Conservation (phyloP, 371 early-diverging fungal genomes). For the Rozella allomycis region DNA sequence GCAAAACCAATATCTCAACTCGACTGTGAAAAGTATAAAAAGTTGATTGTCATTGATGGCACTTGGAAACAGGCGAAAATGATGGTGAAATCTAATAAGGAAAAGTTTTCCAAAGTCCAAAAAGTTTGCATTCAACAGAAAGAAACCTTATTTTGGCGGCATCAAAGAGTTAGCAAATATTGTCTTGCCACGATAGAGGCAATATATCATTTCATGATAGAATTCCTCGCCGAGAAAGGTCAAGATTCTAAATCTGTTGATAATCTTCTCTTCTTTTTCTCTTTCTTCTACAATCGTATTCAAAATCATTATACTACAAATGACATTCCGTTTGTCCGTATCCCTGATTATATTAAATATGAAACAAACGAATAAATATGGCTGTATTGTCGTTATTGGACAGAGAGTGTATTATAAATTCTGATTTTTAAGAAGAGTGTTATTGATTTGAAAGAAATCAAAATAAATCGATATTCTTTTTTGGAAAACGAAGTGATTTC, state of each 20-base stretch:
- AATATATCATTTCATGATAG: slow-evolving; percentile 66
- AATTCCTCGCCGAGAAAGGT: slow-evolving; percentile 15
- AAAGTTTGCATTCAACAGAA: slow-evolving; percentile 35
- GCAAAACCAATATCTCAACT: slow-evolving; percentile 41
- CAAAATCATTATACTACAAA: slow-evolving; percentile 65
- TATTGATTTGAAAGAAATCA: no score
- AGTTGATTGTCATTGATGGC: slow-evolving; percentile 68
- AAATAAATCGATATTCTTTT: no score
- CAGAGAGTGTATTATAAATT: no score
- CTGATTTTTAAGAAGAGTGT: no score
- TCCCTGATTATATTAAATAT: no score
- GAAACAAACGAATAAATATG: no score
- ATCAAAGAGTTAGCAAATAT: slow-evolving; percentile 42
- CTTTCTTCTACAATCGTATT: slow-evolving; percentile 56
- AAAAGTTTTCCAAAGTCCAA: slow-evolving; percentile 19
- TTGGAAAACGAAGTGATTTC: no score
- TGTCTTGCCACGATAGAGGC: slow-evolving; percentile 83
- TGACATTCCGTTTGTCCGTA: no score
- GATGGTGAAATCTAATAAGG: slow-evolving; percentile 33
- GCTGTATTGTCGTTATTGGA: no score
- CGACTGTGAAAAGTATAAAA: slow-evolving; percentile 37
- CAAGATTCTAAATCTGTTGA: slow-evolving; percentile 48
- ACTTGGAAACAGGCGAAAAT: slow-evolving; percentile 71
- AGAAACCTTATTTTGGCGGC: slow-evolving; percentile 72
- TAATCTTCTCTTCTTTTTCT: slow-evolving; percentile 67